Evolutionary conservation across 2,329 filamentous ascomycete species (phyloP), one percentile per base, ranked within the genome.

Genomic region (Cladophialophora psammophila): DNA sequence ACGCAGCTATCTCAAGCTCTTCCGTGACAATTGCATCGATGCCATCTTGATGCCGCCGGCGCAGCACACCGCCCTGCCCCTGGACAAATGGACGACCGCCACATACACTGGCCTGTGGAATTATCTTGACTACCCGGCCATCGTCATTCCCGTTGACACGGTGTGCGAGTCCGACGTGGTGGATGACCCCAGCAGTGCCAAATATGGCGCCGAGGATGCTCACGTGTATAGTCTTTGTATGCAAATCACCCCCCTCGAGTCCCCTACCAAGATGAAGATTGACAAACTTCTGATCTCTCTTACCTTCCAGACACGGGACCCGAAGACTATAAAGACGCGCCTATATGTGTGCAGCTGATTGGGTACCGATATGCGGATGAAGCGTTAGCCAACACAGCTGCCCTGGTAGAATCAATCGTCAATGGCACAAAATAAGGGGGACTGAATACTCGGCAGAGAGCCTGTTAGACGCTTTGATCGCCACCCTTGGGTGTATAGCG

Each of bases 101-200:
- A 83, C 83, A 1, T 92, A 92, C 72, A 90, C 88, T 0, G 79
- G 84, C 0, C 84, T 88, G 68, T 91, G 88, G 88, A 92, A 91
- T 74, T 73, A 91, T 55, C 82, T 91, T 1, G 88, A 92, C 75
- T 90, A 90, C 75, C 87, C 89, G 0, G 84, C 82, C 9, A 75
- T 86, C 2, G 82, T 88, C 0, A 90, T 91, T 73, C 89, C 89
- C 0, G 82, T 89, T 0, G 78, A 87, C 2, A 74, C 75, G 1
- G 81, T 88, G 61, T 73, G 67, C 0, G 77, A 81, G 60, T 72
- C 72, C 0, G 88, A 90, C 76, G 83, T 86, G 69, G 60, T 20
- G 13, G 66, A 69, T 55, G 63, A 66, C 8, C 71, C 76, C 7
- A 83, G 85, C 71, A 58, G 63, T 42, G 66, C 66, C 15, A 66